A percentile compares a stretch with the other conserved stretches of the same genome.
These are phyloP conservation scores for Lanmaoa rubissima DNA, from an alignment of 768 basidiomycete species.

Conservation along the genomic window DNA sequence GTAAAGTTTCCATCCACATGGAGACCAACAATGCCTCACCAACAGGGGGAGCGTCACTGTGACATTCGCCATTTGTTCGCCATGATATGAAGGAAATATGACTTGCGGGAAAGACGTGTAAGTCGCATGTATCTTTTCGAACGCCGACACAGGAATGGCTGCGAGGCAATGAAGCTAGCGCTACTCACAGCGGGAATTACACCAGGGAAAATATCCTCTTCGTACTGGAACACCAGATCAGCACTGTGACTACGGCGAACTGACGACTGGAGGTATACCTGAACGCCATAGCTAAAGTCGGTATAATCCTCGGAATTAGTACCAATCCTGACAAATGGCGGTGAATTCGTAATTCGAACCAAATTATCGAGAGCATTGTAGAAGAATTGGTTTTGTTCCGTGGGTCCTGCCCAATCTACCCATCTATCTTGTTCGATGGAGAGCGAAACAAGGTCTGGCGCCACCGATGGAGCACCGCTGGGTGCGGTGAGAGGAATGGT, in stretches of 20 bases:
- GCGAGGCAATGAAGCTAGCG: too few species aligned
- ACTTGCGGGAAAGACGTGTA: too few species aligned
- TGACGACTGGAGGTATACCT: conserved; percentile 32
- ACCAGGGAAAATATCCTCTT: conserved; percentile 44
- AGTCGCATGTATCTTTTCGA: too few species aligned
- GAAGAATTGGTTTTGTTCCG: conserved; percentile 54
- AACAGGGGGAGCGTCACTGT: too few species aligned
- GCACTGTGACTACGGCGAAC: neutral
- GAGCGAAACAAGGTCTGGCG: conserved; percentile 54
- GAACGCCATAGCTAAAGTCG: conserved; percentile 46
- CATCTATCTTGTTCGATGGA: conserved; percentile 73
- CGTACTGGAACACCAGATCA: conserved; percentile 34
- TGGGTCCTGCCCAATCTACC: conserved; percentile 62
- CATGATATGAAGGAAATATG: too few species aligned
- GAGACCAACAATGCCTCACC: too few species aligned
- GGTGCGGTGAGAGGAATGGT: conserved; percentile 42
- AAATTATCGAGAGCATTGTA: conserved; percentile 59
- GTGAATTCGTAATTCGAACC: conserved; percentile 46
- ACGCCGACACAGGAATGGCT: too few species aligned
- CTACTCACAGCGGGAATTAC: too few species aligned
- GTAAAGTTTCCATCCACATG: too few species aligned
- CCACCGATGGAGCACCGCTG: conserved; percentile 35
- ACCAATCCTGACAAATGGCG: conserved; percentile 59
- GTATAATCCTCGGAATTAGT: conserved; percentile 60
- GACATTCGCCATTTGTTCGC: too few species aligned